Evolutionary conservation across 345 rosid species (phyloP).

Genomic region (Citrus sp.): DNA sequence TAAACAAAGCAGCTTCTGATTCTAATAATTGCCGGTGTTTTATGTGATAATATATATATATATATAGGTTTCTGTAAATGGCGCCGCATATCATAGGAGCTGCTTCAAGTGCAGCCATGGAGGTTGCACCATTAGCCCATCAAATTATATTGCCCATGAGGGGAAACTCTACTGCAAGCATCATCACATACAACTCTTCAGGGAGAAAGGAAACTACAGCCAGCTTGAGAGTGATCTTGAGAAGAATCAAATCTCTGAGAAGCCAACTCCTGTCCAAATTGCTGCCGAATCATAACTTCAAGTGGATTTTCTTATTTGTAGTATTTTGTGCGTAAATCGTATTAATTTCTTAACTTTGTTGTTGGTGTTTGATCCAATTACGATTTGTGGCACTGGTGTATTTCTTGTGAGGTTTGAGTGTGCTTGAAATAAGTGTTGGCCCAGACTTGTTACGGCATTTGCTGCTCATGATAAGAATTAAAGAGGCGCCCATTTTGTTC

Average conservation of each 20-base stretch:
- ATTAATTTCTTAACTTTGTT: background rate
- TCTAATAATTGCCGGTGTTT: too few relatives aligned
- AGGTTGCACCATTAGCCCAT: constrained; percentile 64
- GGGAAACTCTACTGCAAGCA: constrained; percentile 72
- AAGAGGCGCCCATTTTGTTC: background rate
- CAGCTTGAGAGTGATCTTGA: constrained; percentile 46
- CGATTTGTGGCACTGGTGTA: constrained; percentile 3
- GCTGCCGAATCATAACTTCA: constrained; percentile 25
- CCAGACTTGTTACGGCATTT: constrained; percentile 4
- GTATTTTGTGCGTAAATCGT: background rate
- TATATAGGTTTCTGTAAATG: constrained; percentile 50
- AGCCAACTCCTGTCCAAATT: constrained; percentile 22
- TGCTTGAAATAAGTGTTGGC: constrained; percentile 1
- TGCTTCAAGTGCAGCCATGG: constrained; percentile 65
- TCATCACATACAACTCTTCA: constrained; percentile 63
- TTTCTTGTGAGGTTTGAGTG: background rate
- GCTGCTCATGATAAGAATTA: background rate
- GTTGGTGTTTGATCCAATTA: background rate
- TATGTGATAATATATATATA: background rate
- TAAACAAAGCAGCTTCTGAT: background rate
- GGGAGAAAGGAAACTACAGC: constrained; percentile 65
- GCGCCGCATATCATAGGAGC: constrained; percentile 48
- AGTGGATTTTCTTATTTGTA: background rate
- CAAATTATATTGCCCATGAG: constrained; percentile 61
- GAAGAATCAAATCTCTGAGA: constrained; percentile 15